Conservation (phyloP, 2,329 filamentous ascomycete genomes). For the Clarireedia monteithiana region DNA sequence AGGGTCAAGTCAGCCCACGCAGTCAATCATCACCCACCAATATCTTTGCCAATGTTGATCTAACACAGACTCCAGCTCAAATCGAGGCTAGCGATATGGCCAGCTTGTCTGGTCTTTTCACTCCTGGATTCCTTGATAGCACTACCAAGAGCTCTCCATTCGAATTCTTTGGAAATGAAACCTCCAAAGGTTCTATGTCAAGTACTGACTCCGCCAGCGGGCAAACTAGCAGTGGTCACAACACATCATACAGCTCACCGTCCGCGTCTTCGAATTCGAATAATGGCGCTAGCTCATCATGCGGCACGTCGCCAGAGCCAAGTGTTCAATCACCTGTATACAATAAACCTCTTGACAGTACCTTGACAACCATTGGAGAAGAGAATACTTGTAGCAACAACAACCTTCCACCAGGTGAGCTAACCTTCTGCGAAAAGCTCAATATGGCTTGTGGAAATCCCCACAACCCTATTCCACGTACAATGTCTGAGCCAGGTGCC, state of each 20-base stretch:
- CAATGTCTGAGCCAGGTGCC: constrained; percentile 28
- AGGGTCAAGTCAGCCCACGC: constrained; percentile 20
- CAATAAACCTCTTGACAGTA: constrained; percentile 54
- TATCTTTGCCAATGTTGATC: constrained; percentile 25
- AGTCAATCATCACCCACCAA: constrained; percentile 27
- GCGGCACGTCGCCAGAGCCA: constrained; percentile 72
- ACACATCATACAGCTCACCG: constrained; percentile 55
- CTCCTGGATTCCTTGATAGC: constrained; percentile 43
- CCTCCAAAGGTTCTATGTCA: constrained; percentile 38
- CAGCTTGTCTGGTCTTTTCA: constrained; percentile 52
- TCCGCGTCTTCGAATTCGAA: constrained; percentile 56
- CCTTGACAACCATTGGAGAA: constrained; percentile 57
- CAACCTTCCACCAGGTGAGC: constrained; percentile 37
- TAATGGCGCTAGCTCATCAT: constrained; percentile 54
- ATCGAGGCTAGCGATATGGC: constrained; percentile 35
- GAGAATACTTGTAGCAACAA: constrained; percentile 44
- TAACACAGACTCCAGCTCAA: constrained; percentile 18
- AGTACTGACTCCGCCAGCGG: constrained; percentile 26
- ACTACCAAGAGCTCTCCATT: constrained; percentile 34
- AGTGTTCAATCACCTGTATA: constrained; percentile 57
- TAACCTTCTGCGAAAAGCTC: constrained; percentile 47
- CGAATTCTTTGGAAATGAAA: constrained; percentile 36
- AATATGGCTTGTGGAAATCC: constrained; percentile 47
- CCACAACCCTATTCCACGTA: constrained; percentile 43
- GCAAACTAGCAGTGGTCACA: constrained; percentile 31